phyloP scores from a whole-genome alignment of 208 protist genomes.

The Crithidia acanthocephali region DNA sequence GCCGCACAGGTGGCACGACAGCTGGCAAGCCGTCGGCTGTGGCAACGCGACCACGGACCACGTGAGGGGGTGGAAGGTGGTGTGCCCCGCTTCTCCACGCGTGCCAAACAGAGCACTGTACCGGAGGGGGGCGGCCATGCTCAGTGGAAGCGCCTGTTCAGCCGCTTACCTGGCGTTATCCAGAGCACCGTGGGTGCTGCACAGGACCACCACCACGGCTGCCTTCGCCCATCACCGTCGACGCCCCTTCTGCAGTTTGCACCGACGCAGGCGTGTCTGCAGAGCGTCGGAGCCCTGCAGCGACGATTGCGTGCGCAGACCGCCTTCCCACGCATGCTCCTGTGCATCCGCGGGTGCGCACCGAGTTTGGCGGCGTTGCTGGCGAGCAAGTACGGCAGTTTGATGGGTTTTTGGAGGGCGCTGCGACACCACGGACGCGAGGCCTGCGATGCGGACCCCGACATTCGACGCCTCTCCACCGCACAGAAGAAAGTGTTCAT shows the following conservation, averaged over 20 bases:
- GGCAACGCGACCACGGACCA: not conserved
- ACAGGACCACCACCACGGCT: not conserved
- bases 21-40: slow-evolving; percentile 15
- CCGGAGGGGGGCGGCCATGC: not conserved
- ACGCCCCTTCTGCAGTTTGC: slow-evolving; percentile 16
- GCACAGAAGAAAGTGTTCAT: slow-evolving; percentile 75
- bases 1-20: slow-evolving; percentile 27
- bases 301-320: slow-evolving; percentile 51
- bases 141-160: not conserved
- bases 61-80: too few species aligned
- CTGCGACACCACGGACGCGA: slow-evolving; percentile 42
- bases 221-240: not conserved
- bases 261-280: slow-evolving; percentile 30
- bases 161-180: not conserved
- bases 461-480: slow-evolving; percentile 46
- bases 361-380: slow-evolving; percentile 49
- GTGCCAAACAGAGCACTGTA: not conserved
- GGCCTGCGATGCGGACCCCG: slow-evolving; percentile 53
- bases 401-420: slow-evolving; percentile 50
- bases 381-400: slow-evolving; percentile 58
- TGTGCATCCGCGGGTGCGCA: slow-evolving; percentile 79
- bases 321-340: slow-evolving; percentile 75
- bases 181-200: not conserved
- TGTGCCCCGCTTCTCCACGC: not conserved
- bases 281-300: slow-evolving; percentile 33